phyloP scores from a whole-genome alignment of 164 flowering plant genomes.

The Annona cherimola region DNA sequence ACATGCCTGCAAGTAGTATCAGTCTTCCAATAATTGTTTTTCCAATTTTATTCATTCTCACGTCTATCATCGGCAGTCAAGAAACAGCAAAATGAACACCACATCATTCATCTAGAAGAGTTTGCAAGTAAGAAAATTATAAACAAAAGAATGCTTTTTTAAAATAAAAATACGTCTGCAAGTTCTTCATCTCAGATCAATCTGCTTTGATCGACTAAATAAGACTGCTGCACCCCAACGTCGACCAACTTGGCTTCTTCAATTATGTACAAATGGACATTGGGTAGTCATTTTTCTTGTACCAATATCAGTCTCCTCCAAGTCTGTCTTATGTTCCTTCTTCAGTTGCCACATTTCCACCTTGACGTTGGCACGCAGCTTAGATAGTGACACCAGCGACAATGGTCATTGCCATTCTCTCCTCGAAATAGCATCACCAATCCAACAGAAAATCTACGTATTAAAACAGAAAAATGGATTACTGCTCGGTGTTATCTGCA shows the following conservation, averaged over 20 bases:
- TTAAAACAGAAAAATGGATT: neutral
- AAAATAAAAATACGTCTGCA: neutral
- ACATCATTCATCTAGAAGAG: neutral
- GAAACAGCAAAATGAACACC: neutral
- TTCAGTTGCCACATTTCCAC: conserved; percentile 41
- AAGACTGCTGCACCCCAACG: neutral
- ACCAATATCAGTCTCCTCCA: neutral
- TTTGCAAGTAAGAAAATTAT: neutral
- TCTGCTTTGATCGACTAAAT: neutral
- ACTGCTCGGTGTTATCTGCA: neutral
- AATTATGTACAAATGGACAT: neutral
- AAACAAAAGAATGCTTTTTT: neutral
- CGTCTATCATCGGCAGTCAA: neutral
- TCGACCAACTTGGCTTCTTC: neutral
- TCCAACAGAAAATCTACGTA: conserved; percentile 52
- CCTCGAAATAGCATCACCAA: conserved; percentile 76
- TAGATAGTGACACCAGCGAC: conserved; percentile 80
- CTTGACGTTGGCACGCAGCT: conserved; percentile 72
- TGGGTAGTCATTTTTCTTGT: neutral
- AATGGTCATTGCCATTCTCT: conserved; percentile 56
- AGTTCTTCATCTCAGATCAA: neutral
- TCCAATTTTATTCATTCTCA: too few relatives aligned
- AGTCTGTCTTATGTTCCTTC: neutral
- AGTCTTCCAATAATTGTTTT: too few relatives aligned
- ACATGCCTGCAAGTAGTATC: too few relatives aligned